phyloP scores from a whole-genome alignment of 2,329 filamentous ascomycete genomes.

The Tolypocladium pustulatum region DNA sequence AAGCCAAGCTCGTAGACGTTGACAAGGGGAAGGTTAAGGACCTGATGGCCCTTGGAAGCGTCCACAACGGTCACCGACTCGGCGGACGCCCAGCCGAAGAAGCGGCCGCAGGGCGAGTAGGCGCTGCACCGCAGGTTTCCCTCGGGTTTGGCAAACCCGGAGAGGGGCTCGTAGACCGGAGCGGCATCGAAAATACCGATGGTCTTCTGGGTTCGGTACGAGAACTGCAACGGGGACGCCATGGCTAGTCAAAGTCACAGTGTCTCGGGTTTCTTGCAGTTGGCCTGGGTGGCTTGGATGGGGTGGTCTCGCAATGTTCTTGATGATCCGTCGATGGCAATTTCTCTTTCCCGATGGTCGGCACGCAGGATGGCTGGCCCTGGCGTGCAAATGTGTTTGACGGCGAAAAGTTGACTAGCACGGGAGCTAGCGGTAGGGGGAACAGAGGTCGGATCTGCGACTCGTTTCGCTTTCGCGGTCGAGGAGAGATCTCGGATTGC shows the following conservation, averaged over 20 bases:
- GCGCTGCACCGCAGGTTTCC: slow-evolving; percentile 89
- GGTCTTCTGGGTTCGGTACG: slow-evolving; percentile 92
- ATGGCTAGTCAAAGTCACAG: slow-evolving; percentile 92
- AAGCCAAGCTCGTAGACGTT: slow-evolving; percentile 94
- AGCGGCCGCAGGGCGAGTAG: slow-evolving; percentile 93
- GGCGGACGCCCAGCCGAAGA: slow-evolving; percentile 87
- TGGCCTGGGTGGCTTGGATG: slow-evolving; percentile 8
- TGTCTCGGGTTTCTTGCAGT: slow-evolving; percentile 18
- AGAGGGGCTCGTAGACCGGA: slow-evolving; percentile 74
- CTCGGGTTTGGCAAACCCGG: slow-evolving; percentile 79
- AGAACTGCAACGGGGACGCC: slow-evolving; percentile 88
- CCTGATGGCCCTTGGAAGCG: slow-evolving; percentile 60
- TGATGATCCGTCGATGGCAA: background rate
- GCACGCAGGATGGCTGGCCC: background rate
- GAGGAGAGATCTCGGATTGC: background rate
- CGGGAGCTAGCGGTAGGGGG: background rate
- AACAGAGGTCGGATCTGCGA: background rate
- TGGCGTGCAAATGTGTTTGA: background rate
- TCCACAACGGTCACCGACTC: slow-evolving; percentile 82
- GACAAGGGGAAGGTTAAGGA: slow-evolving; percentile 64
- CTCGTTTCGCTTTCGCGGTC: slow-evolving; percentile 1
- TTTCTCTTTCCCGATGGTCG: background rate
- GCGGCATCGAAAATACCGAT: slow-evolving; percentile 90
- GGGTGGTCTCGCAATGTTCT: slow-evolving; percentile 11
- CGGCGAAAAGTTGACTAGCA: background rate